Conservation (phyloP, 805 yeast genomes). For the Wickerhamomyces bovis region DNA sequence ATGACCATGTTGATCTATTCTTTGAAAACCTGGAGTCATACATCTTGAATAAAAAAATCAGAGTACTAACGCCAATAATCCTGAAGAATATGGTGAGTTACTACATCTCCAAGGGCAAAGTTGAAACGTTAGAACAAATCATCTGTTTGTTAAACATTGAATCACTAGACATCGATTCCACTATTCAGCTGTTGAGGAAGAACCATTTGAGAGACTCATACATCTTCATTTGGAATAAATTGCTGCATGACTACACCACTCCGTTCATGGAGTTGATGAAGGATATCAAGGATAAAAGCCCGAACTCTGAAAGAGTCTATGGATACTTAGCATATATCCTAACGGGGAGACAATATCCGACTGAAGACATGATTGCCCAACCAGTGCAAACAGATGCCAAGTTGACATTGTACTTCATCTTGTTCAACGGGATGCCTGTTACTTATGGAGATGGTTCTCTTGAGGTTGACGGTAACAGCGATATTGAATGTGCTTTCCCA, state of each 20-base stretch:
- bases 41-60: slow-evolving; percentile 41
- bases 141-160: slow-evolving; percentile 63
- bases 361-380: slow-evolving; percentile 41
- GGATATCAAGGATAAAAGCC: slow-evolving; percentile 20
- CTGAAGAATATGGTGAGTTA: slow-evolving; percentile 55
- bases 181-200: slow-evolving; percentile 54
- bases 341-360: slow-evolving; percentile 80
- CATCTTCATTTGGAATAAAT: slow-evolving; percentile 64
- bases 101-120: slow-evolving; percentile 35
- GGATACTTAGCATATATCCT: slow-evolving; percentile 63
- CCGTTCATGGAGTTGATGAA: slow-evolving; percentile 61
- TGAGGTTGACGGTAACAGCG: slow-evolving; percentile 23
- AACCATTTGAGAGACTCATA: slow-evolving; percentile 55
- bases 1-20: slow-evolving; percentile 31
- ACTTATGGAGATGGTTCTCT: slow-evolving; percentile 24
- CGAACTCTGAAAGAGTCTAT: slow-evolving; percentile 33
- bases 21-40: slow-evolving; percentile 49
- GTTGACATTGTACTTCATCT: slow-evolving; percentile 42
- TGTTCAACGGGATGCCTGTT: slow-evolving; percentile 53
- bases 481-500: slow-evolving; percentile 57
- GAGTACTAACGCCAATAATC: slow-evolving; percentile 53
- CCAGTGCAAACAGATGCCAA: slow-evolving; percentile 38
- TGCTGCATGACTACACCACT: slow-evolving; percentile 63
- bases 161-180: slow-evolving; percentile 71
- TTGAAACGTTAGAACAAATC: slow-evolving; percentile 54